Evolutionary conservation across 257 asterid species (phyloP).

Genomic region (Solanum sejunctum): DNA sequence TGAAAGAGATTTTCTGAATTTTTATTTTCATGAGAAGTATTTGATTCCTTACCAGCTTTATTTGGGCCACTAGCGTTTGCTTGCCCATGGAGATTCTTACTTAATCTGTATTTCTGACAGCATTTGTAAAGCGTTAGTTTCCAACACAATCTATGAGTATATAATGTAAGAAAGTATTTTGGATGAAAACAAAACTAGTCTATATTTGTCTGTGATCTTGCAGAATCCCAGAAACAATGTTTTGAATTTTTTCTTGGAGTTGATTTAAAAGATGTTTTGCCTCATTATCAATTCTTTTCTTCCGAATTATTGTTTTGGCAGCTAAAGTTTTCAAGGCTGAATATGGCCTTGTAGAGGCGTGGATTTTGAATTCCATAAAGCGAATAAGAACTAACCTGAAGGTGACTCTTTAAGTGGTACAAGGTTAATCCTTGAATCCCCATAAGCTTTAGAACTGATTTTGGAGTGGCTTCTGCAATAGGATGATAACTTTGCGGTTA

Average conservation of each 20-base stretch:
- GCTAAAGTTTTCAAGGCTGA: neutral
- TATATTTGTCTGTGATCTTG: neutral
- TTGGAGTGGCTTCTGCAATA: conserved; percentile 92
- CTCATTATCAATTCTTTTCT: neutral
- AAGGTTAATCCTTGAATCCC: conserved; percentile 88
- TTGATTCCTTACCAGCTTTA: conserved; percentile 54
- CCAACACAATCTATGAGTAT: neutral
- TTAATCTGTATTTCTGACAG: conserved; percentile 78
- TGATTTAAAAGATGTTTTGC: neutral
- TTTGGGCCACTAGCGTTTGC: conserved; percentile 40
- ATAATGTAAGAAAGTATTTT: neutral
- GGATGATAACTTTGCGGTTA: conserved; percentile 10
- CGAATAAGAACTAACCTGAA: conserved; percentile 44
- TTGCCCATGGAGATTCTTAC: conserved; percentile 78
- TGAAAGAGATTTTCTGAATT: neutral
- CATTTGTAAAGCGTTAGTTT: conserved; percentile 3
- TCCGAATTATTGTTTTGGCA: neutral
- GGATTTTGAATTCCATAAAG: neutral
- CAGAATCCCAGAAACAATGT: neutral
- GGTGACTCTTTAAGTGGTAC: conserved; percentile 92
- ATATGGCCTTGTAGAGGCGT: neutral
- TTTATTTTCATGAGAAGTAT: neutral
- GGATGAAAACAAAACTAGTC: neutral
- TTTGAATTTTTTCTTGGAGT: neutral
- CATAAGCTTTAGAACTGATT: conserved; percentile 91